These are phyloP conservation scores for Suillus subluteus DNA, from an alignment of 768 basidiomycete species.

Conservation along the genomic window DNA sequence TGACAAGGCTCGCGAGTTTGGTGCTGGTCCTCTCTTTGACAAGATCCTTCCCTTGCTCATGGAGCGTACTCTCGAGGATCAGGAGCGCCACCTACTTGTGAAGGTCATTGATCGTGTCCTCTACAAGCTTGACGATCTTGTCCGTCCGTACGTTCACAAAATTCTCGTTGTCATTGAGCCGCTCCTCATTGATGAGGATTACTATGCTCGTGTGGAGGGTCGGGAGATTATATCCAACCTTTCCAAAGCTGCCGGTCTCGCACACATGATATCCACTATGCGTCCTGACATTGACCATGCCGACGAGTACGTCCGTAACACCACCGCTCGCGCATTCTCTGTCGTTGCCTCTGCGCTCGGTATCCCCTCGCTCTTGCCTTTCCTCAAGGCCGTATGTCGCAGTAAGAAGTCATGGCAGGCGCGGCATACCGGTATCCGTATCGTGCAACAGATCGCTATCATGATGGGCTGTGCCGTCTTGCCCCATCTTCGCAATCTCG, in stretches of 20 bases:
- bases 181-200: constrained; percentile 97
- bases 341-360: constrained; percentile 98
- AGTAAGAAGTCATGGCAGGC: constrained; percentile 99
- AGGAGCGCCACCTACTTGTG: constrained; percentile 96
- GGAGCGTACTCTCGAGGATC: constrained; percentile 97
- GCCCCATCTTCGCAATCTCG: constrained; percentile 94
- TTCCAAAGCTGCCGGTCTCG: constrained; percentile 97
- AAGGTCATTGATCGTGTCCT: constrained; percentile 99
- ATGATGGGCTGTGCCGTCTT: constrained; percentile 99
- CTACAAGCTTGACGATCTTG: constrained; percentile 98
- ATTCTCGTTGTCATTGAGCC: constrained; percentile 99
- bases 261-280: constrained; percentile 99
- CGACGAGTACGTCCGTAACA: constrained; percentile 99
- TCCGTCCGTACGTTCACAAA: constrained; percentile 99
- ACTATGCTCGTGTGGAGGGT: constrained; percentile 95
- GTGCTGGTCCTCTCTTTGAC: constrained; percentile 97
- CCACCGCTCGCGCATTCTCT: constrained; percentile 97
- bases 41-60: constrained; percentile 97
- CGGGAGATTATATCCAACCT: constrained; percentile 99
- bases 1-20: constrained; percentile 98
- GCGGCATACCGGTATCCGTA: constrained; percentile 98
- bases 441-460: constrained; percentile 98
- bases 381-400: constrained; percentile 97
- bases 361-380: constrained; percentile 95
- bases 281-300: constrained; percentile 99